Evolutionary conservation across 2,329 filamentous ascomycete species (phyloP), one percentile per base, ranked within the genome.

Genomic region (Talaromyces sp.): DNA sequence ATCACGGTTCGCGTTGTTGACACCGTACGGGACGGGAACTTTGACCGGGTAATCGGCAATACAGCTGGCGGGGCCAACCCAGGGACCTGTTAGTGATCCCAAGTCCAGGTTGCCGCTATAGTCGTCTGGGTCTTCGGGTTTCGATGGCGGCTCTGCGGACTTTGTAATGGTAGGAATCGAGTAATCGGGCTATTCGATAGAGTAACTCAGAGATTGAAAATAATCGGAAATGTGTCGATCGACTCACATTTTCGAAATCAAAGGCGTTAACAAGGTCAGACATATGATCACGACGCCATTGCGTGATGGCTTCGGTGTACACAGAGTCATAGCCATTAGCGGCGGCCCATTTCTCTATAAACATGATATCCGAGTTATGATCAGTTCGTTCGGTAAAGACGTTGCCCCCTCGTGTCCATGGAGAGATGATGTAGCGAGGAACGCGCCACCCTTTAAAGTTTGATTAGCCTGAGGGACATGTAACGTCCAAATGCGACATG

Each of bases 361-460:
- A 84, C 50, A 81, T 55, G 32, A 83, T 80, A 61, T 84, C 81
- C 0, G 81, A 84, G 63, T 76, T 82, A 68, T 84, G 82, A 64
- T 84, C 82, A 4, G 78, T 74, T 55, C 80, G 79, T 65, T 84
- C 82, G 0, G 80, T 82, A 62, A 81, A 83, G 4, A 84, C 80
- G 26, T 80, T 77, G 6, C 78, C 80, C 6, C 80, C 79, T 11
- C 81, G 79, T 0, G 81, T 84, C 76, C 80, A 84, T 0, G 82
- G 82, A 0, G 82, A 84, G 58, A 84, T 75, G 68, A 84, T 82
- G 64, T 81, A 80, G 61, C 84, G 81, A 0, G 82, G 82, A 2
- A 84, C 72, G 5, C 82, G 80, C 66, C 81, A 78, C 24, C 77
- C 77, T 72, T 38, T 46, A n/a, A 60, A 61, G 19, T 63, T 59